Conservation (phyloP, 2,329 filamentous ascomycete species). For the Penicillium paneum region DNA sequence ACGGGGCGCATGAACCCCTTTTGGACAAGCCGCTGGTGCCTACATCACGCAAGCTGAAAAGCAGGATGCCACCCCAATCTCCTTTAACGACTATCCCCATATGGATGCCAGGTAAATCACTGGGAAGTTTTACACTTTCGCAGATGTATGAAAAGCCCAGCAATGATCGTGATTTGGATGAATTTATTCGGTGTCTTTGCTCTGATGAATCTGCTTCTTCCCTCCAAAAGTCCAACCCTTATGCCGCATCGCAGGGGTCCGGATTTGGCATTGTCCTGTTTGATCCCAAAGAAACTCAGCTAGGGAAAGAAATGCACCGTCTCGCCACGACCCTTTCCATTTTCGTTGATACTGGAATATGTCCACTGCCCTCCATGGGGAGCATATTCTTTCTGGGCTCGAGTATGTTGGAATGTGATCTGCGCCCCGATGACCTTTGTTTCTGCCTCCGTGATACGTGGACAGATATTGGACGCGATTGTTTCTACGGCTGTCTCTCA, state of each 20-base stretch:
- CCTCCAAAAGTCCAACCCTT: conserved; percentile 23
- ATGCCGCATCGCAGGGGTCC: conserved; percentile 12
- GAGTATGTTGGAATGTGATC: conserved; percentile 18
- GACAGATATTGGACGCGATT: conserved; percentile 25
- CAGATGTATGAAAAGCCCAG: neutral
- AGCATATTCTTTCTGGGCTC: conserved; percentile 36
- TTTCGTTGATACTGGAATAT: neutral
- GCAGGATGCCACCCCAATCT: conserved; percentile 9
- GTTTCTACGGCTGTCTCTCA: conserved; percentile 35
- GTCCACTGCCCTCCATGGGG: conserved; percentile 16
- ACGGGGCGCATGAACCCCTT: neutral
- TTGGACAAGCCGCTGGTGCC: neutral
- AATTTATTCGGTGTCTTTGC: conserved; percentile 20
- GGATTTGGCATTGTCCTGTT: conserved; percentile 31
- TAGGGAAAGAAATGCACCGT: conserved; percentile 25
- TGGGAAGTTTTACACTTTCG: neutral
- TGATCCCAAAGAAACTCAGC: conserved; percentile 15
- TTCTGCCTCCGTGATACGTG: conserved; percentile 30
- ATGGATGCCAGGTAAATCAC: conserved; percentile 16
- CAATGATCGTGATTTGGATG: neutral
- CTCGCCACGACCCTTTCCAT: conserved; percentile 19
- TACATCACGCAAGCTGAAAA: neutral
- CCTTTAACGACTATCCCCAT: conserved; percentile 29
- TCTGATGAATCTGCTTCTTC: conserved; percentile 2
- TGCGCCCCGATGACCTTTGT: conserved; percentile 13